A percentile compares a stretch with the other conserved stretches of the same genome.
Evolutionary conservation across 2,329 filamentous ascomycete species (phyloP).

Genomic region (Pleochaeta shiraiana): DNA sequence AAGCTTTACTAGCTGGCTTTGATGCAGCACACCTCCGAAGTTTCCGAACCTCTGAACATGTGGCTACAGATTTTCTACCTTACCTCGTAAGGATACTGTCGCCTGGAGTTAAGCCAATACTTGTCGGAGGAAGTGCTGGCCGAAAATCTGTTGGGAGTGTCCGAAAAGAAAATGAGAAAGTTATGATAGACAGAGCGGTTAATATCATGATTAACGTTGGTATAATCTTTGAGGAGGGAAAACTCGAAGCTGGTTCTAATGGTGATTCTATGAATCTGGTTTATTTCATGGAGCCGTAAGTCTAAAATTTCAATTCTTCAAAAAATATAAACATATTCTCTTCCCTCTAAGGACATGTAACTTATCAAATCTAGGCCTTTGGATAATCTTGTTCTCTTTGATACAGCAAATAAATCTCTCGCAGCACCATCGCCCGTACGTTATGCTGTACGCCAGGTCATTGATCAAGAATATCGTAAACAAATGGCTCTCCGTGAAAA

Average conservation of each 20-base stretch:
- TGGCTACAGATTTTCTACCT: constrained; percentile 66
- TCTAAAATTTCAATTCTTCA: too few species aligned
- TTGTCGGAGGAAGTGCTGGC: constrained; percentile 49
- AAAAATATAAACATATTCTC: too few species aligned
- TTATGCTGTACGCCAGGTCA: constrained; percentile 83
- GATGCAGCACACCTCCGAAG: constrained; percentile 48
- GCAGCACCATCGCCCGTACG: constrained; percentile 46
- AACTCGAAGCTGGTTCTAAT: constrained; percentile 47
- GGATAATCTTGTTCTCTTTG: constrained; percentile 57
- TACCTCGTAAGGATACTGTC: constrained; percentile 68
- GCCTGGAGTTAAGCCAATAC: constrained; percentile 76
- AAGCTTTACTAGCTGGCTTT: constrained; percentile 51
- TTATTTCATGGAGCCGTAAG: constrained; percentile 88
- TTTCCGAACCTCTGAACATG: constrained; percentile 57
- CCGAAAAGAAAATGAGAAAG: constrained; percentile 64
- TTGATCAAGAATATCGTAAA: constrained; percentile 74
- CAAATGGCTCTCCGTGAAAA: constrained; percentile 45
- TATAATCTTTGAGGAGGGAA: constrained; percentile 58
- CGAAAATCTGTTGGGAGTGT: constrained; percentile 57
- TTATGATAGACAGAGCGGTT: constrained; percentile 59
- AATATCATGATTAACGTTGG: constrained; percentile 66
- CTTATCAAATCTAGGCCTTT: constrained; percentile 30
- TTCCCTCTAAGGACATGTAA: too few species aligned
- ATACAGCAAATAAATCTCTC: constrained; percentile 36
- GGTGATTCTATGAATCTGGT: constrained; percentile 45